Evolutionary conservation across 2,329 filamentous ascomycete genomes (phyloP), one percentile per base, ranked within the genome.

Genomic region (Monosporascus sp.): DNA sequence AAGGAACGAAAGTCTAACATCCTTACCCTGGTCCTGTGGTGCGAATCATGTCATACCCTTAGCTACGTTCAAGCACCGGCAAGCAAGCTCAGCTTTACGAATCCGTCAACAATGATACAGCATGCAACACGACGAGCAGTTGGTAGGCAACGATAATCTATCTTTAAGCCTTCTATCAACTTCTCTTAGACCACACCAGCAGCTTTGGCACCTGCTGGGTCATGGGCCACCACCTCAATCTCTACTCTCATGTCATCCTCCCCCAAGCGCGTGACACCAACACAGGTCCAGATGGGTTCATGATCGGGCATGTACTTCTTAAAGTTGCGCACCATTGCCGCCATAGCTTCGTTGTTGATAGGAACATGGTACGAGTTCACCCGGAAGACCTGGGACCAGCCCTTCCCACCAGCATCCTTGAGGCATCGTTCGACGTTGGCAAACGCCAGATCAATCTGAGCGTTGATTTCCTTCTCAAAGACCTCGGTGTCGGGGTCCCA

Each of bases 191-290:
- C n/a, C n/a, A n/a, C n/a, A n/a, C n/a, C n/a, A n/a, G n/a, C n/a
- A n/a, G n/a, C n/a, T n/a, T n/a, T n/a, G n/a, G n/a, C n/a, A n/a
- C n/a, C n/a, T n/a, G n/a, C n/a, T n/a, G 1, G 60, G 65, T 41
- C 71, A 65, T 77, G 66, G 1, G 78, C 78, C 3, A 69, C 70
- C 6, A 81, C 80, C 63, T 84, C 81, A 64, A 85, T 79, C 66
- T 85, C 81, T 2, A 85, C 73, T 22, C 69, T 63, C 81, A 85
- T 85, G 40, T 71, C 73, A 31, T 73, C 71, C 51, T 71, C 64
- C 0, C 68, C 79, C 6, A 85, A 61, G 27, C 67, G 60, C 2
- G 68, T 58, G 0, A 84, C 80, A 0, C 76, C 80, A 14, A 84
- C 67, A 51, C 67, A 71, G 0, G 80, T 85, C 77, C 76, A 79